Conservation (phyloP, 2,329 filamentous ascomycete genomes). For the Boeremia exigua region DNA sequence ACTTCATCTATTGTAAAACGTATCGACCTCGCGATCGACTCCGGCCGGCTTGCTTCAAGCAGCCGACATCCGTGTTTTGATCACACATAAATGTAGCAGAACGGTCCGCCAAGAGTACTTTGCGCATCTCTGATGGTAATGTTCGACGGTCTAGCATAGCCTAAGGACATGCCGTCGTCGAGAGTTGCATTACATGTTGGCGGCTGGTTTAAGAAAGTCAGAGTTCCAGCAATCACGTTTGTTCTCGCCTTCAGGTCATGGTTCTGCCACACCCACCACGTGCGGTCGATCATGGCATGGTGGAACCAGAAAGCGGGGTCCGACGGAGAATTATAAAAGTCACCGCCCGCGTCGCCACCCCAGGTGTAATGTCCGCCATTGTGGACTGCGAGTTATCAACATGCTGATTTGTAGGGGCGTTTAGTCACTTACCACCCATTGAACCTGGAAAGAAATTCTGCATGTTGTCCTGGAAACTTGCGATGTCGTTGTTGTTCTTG, state of each 20-base stretch:
- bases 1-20: no score
- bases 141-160: constrained; percentile 41
- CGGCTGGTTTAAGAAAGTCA: constrained; percentile 53
- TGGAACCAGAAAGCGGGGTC: constrained; percentile 56
- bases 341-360: constrained; percentile 53
- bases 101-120: constrained; percentile 53
- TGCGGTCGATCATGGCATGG: constrained; percentile 56
- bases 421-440: no score
- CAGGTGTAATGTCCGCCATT: constrained; percentile 55
- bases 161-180: constrained; percentile 51
- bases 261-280: constrained; percentile 61
- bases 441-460: no score
- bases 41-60: no score
- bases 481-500: constrained; percentile 32
- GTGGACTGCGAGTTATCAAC: constrained; percentile 40
- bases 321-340: constrained; percentile 54
- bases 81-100: constrained; percentile 54
- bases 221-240: constrained; percentile 52
- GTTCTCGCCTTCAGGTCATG: constrained; percentile 48
- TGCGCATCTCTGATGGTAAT: constrained; percentile 40
- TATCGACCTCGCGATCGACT: no score
- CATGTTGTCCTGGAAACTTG: constrained; percentile 42
- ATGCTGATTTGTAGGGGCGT: no score
- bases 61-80: no score
- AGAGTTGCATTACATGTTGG: constrained; percentile 54